These are phyloP conservation scores for Rhipidocladum racemiflorum DNA, from an alignment of 176 grass and related monocot species.

Conservation along the genomic window DNA sequence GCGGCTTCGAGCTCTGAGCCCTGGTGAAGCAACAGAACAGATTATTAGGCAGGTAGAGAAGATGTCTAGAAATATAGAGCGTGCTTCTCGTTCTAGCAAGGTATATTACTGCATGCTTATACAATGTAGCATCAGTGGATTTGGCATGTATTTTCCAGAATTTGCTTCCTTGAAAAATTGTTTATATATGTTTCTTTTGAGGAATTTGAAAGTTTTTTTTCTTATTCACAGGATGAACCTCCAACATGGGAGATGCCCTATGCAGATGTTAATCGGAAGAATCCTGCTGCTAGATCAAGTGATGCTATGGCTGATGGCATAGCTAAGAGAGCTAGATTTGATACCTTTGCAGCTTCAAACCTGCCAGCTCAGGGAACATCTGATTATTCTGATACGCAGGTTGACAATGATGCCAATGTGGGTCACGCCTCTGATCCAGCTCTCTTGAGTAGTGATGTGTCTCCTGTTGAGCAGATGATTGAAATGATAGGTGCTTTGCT, in stretches of 20 bases:
- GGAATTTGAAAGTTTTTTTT: slow-evolving; percentile 26
- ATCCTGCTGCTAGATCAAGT: slow-evolving; percentile 41
- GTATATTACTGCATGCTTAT: slow-evolving; percentile 39
- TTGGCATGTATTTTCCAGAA: neutral
- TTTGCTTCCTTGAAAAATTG: neutral
- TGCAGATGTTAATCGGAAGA: slow-evolving; percentile 52
- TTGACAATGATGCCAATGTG: slow-evolving; percentile 34
- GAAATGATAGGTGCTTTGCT: slow-evolving; percentile 96
- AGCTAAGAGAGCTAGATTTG: slow-evolving; percentile 67
- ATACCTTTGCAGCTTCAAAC: slow-evolving; percentile 29
- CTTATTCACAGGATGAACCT: slow-evolving; percentile 51
- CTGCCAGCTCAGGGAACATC: slow-evolving; percentile 29
- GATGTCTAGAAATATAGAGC: slow-evolving; percentile 78
- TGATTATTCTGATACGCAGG: slow-evolving; percentile 42
- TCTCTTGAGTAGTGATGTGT: slow-evolving; percentile 51
- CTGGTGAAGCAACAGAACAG: slow-evolving; percentile 89
- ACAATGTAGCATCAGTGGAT: neutral
- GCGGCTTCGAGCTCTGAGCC: slow-evolving; percentile 61
- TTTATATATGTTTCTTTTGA: slow-evolving; percentile 9
- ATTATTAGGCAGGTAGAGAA: slow-evolving; percentile 91
- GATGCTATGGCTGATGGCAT: slow-evolving; percentile 46
- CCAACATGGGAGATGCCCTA: slow-evolving; percentile 45
- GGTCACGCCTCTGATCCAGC: slow-evolving; percentile 47
- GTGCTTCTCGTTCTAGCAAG: slow-evolving; percentile 62
- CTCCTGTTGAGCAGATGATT: slow-evolving; percentile 98